Base-by-base conservation (phyloP, 495 filamentous ascomycete species). In the Penicillium crystallinum region DNA sequence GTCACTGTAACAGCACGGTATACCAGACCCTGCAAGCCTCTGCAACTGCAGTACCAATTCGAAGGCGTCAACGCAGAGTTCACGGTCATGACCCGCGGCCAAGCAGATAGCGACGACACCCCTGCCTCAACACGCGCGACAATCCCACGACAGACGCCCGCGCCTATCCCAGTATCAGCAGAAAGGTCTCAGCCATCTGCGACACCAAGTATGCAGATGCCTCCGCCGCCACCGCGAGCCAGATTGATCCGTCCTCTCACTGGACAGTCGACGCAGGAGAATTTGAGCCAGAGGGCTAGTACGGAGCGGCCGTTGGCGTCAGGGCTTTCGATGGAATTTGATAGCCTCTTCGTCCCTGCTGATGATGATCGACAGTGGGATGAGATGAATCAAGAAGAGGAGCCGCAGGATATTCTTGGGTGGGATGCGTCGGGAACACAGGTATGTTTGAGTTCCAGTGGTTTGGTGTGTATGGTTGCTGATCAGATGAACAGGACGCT, bases 81-180 rank as follows among this genome's bases (percentile, higher is more conserved):
- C 62, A 92, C 92, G 14, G 68, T 98, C 38, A 97, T 96, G 91
- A 98, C 93, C 9, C 82, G 87, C 27, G 90, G 91, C n/a, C 89
- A 95, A 51, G 80, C 80, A 54, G 73, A 76, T 27, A 72, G 70
- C 29, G 70, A 75, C 14, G 70, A 77, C 43, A 55, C 47, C 56
- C 57, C 62, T 7, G 53, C 39, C 33, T 70, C 71, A 29, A 63
- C 68, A 19, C 59, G 64, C 8, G 66, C 58, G 11, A 47, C 59
- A 2, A 57, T 59, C 17, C 68, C 69, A 17, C 65, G 67, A 25
- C 71, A 64, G 36, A 57, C 57, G 10, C 58, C 63, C 22, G 52
- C 49, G 8, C 68, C 61, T 47, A 46, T 46, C 6, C 45, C 49
- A n/a, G 46, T 61, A 44, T 52, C 47, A 34, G 15, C 46, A n/a